These are phyloP conservation scores for Xylariaceae sp. DNA, from an alignment of 2,329 filamentous ascomycete species.

Conservation along the genomic window DNA sequence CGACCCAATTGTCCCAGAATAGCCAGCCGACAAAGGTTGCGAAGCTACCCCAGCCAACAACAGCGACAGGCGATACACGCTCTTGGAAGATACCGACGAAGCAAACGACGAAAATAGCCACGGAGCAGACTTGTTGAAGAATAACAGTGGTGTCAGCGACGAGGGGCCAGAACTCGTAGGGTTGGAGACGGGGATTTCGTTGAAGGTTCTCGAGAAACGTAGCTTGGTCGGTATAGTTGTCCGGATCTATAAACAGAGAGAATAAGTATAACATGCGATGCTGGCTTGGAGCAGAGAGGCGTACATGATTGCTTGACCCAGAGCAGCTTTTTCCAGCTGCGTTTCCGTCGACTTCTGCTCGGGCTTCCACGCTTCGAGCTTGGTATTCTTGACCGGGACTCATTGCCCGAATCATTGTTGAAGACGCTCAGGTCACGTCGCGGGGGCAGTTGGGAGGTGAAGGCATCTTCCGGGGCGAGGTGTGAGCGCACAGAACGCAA, in stretches of 20 bases:
- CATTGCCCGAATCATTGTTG: slow-evolving; percentile 31
- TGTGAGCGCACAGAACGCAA: slow-evolving; percentile 54
- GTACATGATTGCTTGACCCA: slow-evolving; percentile 96
- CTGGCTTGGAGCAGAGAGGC: slow-evolving; percentile 31
- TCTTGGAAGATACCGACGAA: slow-evolving; percentile 87
- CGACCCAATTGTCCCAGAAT: slow-evolving; percentile 87
- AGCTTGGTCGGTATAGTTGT: slow-evolving; percentile 96
- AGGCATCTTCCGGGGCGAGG: slow-evolving; percentile 80
- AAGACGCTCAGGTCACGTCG: slow-evolving; percentile 38
- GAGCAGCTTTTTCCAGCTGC: slow-evolving; percentile 87
- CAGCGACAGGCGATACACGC: slow-evolving; percentile 80
- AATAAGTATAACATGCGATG: background rate
- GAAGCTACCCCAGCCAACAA: slow-evolving; percentile 78
- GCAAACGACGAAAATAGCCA: slow-evolving; percentile 89
- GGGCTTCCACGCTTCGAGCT: slow-evolving; percentile 50
- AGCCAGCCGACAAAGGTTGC: slow-evolving; percentile 84
- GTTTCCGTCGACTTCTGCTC: slow-evolving; percentile 63
- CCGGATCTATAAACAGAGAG: slow-evolving; percentile 59
- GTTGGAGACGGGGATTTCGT: slow-evolving; percentile 84
- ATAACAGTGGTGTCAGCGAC: slow-evolving; percentile 95
- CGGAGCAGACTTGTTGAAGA: slow-evolving; percentile 91
- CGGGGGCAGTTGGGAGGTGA: slow-evolving; percentile 57
- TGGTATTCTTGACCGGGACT: slow-evolving; percentile 34
- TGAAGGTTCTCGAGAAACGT: slow-evolving; percentile 96
- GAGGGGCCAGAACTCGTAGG: slow-evolving; percentile 97